Evolutionary conservation across 129 eudicot species (phyloP), one percentile per base, ranked within the genome.

Genomic region (Helichrysum umbraculigerum): DNA sequence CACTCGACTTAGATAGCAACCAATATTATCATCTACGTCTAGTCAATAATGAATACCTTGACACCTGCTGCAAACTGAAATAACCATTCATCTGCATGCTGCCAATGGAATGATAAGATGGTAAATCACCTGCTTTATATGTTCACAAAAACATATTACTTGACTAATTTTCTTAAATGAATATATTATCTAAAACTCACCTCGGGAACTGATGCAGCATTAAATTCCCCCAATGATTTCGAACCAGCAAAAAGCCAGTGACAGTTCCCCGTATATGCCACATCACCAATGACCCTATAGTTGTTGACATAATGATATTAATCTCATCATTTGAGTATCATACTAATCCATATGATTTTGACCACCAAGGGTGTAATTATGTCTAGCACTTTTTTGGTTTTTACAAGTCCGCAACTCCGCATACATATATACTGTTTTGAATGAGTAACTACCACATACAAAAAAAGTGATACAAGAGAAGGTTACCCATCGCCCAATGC

Each of bases 1-100:
- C 6, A 22, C 66, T 22, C 32, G n/a, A 64, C 35, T 50, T 15
- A 51, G 65, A 60, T 50, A 19, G 54, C 71, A 76, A 32, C 34
- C 9, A 37, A 30, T 44, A 47, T 29, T 28, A 60, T 42, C 30
- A 79, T 73, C 14, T 66, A 74, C 30, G 73, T 73, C 14, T 66
- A 74, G 57, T 76, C 62, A 51, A 11, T 52, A 67, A 62, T 81
- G 60, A 68, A 34, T 84, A 93, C 98, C 98, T 94, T 91, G 71
- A 94, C 85, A 63, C 98, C 98, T 66, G 93, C 93, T 17, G 86
- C 86, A 66, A 88, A 85, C 79, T 87, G 97, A 79, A 77, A 86
- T 52, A 79, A 74, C 96, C 91, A 91, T 81, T 87, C 90, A 85
- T 89, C 89, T 25, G 89, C 83, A 77, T 66, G 82, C 98, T 91